Percentiles rank a stretch among this genome's conserved stretches.
Evolutionary conservation across 441 rosid species (phyloP).

Genomic region (Sinapis alba): DNA sequence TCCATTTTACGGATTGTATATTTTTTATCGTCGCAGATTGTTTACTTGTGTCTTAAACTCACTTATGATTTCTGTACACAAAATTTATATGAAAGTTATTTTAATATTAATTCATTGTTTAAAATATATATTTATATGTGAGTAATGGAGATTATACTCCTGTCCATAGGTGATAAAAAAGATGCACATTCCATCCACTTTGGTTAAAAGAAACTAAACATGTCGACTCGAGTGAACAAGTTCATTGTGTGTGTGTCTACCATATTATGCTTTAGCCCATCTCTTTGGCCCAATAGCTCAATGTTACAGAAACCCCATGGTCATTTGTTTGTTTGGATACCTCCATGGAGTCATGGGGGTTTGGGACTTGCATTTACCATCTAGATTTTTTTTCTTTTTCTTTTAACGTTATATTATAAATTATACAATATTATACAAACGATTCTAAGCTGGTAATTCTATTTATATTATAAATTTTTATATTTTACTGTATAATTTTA

Average conservation of each 20-base stretch:
- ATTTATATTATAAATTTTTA: no score
- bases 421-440: background rate
- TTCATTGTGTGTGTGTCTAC: background rate
- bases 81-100: conserved; percentile 21
- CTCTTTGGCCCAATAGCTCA: background rate
- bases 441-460: no score
- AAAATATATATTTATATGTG: background rate
- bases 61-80: conserved; percentile 12
- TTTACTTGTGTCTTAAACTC: conserved; percentile 16
- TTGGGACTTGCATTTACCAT: background rate
- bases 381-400: background rate
- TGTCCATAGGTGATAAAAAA: background rate
- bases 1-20: conserved; percentile 21
- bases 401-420: background rate
- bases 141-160: background rate
- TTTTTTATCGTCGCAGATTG: background rate
- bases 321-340: background rate
- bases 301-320: background rate
- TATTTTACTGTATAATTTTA: background rate
- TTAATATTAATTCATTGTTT: background rate
- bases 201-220: background rate
- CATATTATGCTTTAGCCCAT: background rate
- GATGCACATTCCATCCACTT: background rate
- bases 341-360: background rate
- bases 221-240: background rate